A percentile compares a stretch with the other conserved stretches of the same genome.
Evolutionary conservation across 2,329 filamentous ascomycete species (phyloP).

Genomic region (Blumeria graminis): DNA sequence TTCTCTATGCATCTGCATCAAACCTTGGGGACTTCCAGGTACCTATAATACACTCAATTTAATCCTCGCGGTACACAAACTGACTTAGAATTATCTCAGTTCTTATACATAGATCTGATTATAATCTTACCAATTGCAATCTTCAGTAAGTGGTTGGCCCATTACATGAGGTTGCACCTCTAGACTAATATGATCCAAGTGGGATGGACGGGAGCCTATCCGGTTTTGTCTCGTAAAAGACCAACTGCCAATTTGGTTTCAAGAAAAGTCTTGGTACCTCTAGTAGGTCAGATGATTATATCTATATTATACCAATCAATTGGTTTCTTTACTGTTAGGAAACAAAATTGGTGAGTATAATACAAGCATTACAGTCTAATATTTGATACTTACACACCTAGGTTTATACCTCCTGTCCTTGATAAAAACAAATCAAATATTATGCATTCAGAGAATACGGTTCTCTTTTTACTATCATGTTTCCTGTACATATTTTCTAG

Average conservation of each 20-base stretch:
- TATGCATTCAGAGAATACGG: slow-evolving; percentile 80
- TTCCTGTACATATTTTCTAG: slow-evolving; percentile 89
- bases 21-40: slow-evolving; percentile 92
- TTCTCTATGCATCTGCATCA: slow-evolving; percentile 78
- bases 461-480: slow-evolving; percentile 70
- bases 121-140: slow-evolving; percentile 91
- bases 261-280: slow-evolving; percentile 68
- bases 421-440: slow-evolving; percentile 62
- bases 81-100: slow-evolving; percentile 20
- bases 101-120: slow-evolving; percentile 79
- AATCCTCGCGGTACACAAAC: neutral
- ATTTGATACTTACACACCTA: slow-evolving; percentile 10
- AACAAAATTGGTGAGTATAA: slow-evolving; percentile 46
- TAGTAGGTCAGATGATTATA: slow-evolving; percentile 71
- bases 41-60: slow-evolving; percentile 1
- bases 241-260: slow-evolving; percentile 84
- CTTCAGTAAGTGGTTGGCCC: slow-evolving; percentile 37
- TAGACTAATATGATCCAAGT: slow-evolving; percentile 33
- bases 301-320: slow-evolving; percentile 55
- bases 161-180: neutral
- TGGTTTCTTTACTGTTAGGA: slow-evolving; percentile 48
- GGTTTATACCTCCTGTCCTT: slow-evolving; percentile 58
- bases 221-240: slow-evolving; percentile 53
- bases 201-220: slow-evolving; percentile 83
- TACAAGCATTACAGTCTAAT: neutral